phyloP scores from a whole-genome alignment of 805 yeast genomes.

The Barnettozyma sucrosica region DNA sequence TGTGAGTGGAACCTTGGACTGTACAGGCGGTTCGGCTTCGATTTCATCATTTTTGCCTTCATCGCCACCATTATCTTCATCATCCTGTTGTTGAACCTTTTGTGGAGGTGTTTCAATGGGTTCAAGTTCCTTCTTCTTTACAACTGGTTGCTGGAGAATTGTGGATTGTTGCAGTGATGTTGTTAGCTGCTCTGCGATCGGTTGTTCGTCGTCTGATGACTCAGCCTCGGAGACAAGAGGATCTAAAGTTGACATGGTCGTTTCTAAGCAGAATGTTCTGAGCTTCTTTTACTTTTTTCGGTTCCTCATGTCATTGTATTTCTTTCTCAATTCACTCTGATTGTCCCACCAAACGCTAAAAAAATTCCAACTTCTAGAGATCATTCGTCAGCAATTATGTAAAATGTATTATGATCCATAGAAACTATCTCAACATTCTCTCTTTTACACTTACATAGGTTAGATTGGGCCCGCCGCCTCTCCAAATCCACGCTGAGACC shows the following conservation, averaged over 20 bases:
- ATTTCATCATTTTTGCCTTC: too few relatives aligned
- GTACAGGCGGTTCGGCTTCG: slow-evolving; percentile 14
- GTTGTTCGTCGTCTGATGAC: slow-evolving; percentile 18
- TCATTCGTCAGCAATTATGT: background rate
- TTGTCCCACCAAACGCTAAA: too few relatives aligned
- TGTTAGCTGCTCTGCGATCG: slow-evolving; percentile 2
- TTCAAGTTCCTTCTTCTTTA: background rate
- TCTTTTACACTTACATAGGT: too few relatives aligned
- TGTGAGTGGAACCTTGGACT: slow-evolving; percentile 18
- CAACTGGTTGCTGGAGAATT: background rate
- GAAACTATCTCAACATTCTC: too few relatives aligned
- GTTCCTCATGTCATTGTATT: slow-evolving; percentile 1
- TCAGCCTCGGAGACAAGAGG: slow-evolving; percentile 21
- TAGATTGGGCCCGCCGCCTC: too few relatives aligned
- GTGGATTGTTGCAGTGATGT: background rate
- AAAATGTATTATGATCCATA: too few relatives aligned
- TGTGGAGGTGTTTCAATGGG: background rate
- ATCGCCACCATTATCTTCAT: too few relatives aligned
- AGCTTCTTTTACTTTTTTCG: too few relatives aligned
- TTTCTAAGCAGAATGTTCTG: slow-evolving; percentile 3
- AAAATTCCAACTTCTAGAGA: too few relatives aligned
- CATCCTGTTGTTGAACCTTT: slow-evolving; percentile 7
- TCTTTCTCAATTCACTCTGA: too few relatives aligned
- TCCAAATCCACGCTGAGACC: too few relatives aligned
- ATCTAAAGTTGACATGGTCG: background rate